A percentile compares a stretch with the other conserved stretches of the same genome.
Evolutionary conservation across 177 flowering plant genomes (phyloP).

Genomic region (Vitis hybrid): DNA sequence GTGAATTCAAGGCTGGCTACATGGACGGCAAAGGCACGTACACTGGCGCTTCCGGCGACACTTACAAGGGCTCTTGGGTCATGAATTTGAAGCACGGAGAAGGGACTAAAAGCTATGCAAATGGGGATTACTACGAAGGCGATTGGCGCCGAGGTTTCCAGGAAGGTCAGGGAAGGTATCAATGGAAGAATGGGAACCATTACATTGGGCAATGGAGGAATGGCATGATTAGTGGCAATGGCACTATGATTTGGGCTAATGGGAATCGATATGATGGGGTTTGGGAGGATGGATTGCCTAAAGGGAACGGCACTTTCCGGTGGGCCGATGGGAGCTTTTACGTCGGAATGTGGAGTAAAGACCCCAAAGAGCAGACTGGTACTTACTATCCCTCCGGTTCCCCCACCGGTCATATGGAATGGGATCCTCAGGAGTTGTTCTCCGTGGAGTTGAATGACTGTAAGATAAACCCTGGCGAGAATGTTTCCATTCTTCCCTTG

Average conservation of each 20-base stretch:
- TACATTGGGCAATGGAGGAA: conserved; percentile 74
- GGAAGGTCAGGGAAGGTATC: conserved; percentile 80
- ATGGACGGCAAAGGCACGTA: conserved; percentile 92
- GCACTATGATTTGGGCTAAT: conserved; percentile 70
- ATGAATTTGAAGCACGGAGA: conserved; percentile 79
- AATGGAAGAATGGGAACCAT: conserved; percentile 63
- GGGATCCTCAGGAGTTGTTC: conserved; percentile 68
- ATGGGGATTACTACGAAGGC: conserved; percentile 84
- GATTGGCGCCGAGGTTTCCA: conserved; percentile 79
- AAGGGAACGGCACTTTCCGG: conserved; percentile 73
- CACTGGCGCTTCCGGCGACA: conserved; percentile 57
- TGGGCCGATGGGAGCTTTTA: conserved; percentile 88
- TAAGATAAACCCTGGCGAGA: conserved; percentile 52
- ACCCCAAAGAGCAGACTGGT: conserved; percentile 66
- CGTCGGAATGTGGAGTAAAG: conserved; percentile 79
- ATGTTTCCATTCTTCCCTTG: conserved; percentile 63
- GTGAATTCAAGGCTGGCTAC: conserved; percentile 62
- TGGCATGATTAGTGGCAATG: conserved; percentile 68
- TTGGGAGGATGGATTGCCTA: conserved; percentile 90
- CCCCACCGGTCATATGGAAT: conserved; percentile 32
- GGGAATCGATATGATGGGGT: conserved; percentile 79
- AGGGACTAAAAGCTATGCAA: conserved; percentile 55
- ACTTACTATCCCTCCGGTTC: conserved; percentile 68
- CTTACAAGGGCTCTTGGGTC: conserved; percentile 76
- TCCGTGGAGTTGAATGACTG: conserved; percentile 53